phyloP scores from a whole-genome alignment of 306 rosid species.

The Cucurbita ficifolia region DNA sequence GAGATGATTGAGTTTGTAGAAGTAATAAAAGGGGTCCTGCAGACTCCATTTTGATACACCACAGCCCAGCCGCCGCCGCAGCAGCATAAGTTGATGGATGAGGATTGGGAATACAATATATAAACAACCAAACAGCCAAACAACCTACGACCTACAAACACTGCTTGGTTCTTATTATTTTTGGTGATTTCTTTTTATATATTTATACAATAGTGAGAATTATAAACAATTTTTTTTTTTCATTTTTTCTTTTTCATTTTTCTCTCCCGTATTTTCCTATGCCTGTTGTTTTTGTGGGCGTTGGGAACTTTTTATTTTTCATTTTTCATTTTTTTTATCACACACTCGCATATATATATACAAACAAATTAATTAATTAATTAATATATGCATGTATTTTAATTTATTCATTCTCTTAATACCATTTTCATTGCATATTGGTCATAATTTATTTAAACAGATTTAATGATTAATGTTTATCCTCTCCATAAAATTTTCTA shows the following conservation, averaged over 20 bases:
- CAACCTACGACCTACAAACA: neutral
- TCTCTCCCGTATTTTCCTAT: neutral
- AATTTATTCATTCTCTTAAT: neutral
- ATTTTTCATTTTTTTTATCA: too few relatives aligned
- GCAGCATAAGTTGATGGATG: too few relatives aligned
- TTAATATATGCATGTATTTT: neutral
- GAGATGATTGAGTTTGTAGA: neutral
- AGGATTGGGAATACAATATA: neutral
- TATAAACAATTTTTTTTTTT: too few relatives aligned
- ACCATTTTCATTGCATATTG: neutral
- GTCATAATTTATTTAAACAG: too few relatives aligned
- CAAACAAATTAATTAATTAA: too few relatives aligned
- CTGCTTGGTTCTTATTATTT: neutral
- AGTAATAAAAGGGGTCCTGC: too few relatives aligned
- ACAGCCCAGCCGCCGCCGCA: too few relatives aligned
- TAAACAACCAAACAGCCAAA: neutral
- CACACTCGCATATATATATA: too few relatives aligned
- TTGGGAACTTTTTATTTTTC: constrained; percentile 32
- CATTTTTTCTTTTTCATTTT: neutral
- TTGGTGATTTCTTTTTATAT: neutral
- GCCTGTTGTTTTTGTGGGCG: constrained; percentile 58
- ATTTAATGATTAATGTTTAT: too few relatives aligned
- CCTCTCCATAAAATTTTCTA: too few relatives aligned
- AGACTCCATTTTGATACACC: too few relatives aligned
- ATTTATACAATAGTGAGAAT: neutral